These are phyloP conservation scores for Leccinum aurantiacum DNA, from an alignment of 768 basidiomycete genomes.

Conservation along the genomic window DNA sequence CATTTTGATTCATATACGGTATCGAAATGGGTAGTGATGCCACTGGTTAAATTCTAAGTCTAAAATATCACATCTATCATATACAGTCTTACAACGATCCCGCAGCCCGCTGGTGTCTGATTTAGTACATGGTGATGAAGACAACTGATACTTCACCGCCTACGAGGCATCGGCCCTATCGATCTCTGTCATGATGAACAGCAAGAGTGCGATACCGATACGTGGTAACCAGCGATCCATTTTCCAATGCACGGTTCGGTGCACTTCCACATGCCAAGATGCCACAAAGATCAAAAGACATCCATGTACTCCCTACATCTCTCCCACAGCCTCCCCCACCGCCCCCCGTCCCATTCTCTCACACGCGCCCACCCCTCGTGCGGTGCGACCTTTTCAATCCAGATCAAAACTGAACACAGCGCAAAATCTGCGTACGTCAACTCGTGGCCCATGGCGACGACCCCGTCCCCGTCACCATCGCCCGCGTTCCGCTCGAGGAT, in stretches of 20 bases:
- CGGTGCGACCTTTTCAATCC: slow-evolving; percentile 72
- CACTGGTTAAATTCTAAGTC: background rate
- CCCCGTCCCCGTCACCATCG: slow-evolving; percentile 62
- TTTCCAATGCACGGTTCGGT: background rate
- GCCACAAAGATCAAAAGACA: slow-evolving; percentile 41
- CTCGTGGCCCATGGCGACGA: slow-evolving; percentile 63
- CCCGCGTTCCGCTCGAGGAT: slow-evolving; percentile 67
- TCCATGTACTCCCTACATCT: slow-evolving; percentile 69
- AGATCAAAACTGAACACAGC: slow-evolving; percentile 67
- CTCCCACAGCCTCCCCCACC: slow-evolving; percentile 65
- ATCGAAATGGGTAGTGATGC: background rate
- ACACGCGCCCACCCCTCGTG: slow-evolving; percentile 72
- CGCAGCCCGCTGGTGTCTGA: background rate
- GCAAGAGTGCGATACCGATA: too few species aligned
- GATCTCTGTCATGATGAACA: background rate
- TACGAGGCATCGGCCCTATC: background rate
- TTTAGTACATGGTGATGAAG: background rate
- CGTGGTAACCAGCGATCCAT: background rate
- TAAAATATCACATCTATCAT: background rate
- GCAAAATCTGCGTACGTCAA: slow-evolving; percentile 75
- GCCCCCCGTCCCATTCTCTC: slow-evolving; percentile 66
- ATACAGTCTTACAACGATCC: background rate
- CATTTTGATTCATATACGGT: background rate
- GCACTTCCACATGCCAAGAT: background rate
- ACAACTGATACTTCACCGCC: too few species aligned